phyloP scores from a whole-genome alignment of 306 rosid species.

The barrel medic (Medicago truncatula) region DNA sequence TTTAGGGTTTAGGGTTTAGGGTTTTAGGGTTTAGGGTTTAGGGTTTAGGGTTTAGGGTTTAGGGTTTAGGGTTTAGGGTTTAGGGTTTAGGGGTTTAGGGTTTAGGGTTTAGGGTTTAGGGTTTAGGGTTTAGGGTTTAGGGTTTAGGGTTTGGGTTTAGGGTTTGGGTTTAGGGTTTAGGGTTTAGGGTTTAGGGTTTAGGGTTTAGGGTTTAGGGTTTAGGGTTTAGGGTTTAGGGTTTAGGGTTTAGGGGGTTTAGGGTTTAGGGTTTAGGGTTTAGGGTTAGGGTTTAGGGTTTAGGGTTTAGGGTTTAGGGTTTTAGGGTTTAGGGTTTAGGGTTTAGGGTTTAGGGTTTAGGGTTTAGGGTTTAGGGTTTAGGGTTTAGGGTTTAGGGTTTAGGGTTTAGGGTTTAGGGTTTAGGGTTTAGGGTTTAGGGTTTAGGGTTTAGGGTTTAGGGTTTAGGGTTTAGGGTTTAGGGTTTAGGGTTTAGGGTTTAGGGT shows the following conservation, averaged over 20 bases:
- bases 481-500: slow-evolving; percentile 2
- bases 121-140: not conserved
- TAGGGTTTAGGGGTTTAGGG: not conserved
- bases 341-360: not conserved
- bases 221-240: not conserved
- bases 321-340: not conserved
- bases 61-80: not conserved
- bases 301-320: not conserved
- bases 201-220: too few species aligned
- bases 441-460: not conserved
- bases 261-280: not conserved
- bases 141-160: not conserved
- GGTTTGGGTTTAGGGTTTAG: not conserved
- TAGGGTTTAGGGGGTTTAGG: not conserved
- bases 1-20: not conserved
- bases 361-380: not conserved
- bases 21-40: not conserved
- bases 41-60: not conserved
- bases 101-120: not conserved
- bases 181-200: not conserved
- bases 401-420: not conserved
- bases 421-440: not conserved
- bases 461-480: not conserved
- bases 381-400: not conserved
- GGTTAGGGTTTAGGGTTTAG: not conserved